These are phyloP conservation scores for Phytophthora pseudosyringae DNA, from an alignment of 352 stramenopile species.

Conservation along the genomic window DNA sequence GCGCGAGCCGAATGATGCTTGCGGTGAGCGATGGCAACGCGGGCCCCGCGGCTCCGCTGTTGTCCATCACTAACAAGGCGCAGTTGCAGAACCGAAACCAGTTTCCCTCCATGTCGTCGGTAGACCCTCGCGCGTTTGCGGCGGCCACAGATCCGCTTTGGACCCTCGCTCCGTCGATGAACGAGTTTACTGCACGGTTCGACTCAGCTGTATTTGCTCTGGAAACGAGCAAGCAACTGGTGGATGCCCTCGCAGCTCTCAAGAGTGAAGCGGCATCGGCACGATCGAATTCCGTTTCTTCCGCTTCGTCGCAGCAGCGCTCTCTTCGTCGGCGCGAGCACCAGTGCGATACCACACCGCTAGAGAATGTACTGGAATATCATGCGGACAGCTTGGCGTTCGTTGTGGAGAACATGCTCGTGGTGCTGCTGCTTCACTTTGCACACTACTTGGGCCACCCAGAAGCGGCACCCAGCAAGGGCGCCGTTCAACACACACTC, in stretches of 20 bases:
- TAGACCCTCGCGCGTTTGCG: conserved; percentile 61
- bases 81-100: conserved; percentile 34
- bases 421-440: conserved; percentile 76
- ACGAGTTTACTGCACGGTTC: conserved; percentile 66
- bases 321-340: conserved; percentile 43
- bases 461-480: conserved; percentile 31
- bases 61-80: conserved; percentile 52
- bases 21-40: conserved; percentile 47
- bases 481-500: conserved; percentile 59
- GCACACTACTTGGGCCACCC: conserved; percentile 58
- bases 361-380: conserved; percentile 74
- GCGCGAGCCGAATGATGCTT: conserved; percentile 73
- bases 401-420: conserved; percentile 79
- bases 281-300: conserved; percentile 26
- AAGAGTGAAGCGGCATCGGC: conserved; percentile 28
- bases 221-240: conserved; percentile 53
- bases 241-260: conserved; percentile 34
- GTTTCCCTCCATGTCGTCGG: conserved; percentile 59
- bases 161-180: conserved; percentile 61
- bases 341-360: conserved; percentile 44
- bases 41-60: conserved; percentile 49
- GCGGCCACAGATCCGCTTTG: conserved; percentile 69
- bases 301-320: conserved; percentile 26
- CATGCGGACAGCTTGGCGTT: conserved; percentile 79
- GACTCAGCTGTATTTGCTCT: conserved; percentile 55